phyloP scores from a whole-genome alignment of 169 alveolate genomes.

The Plasmodium vivax region DNA sequence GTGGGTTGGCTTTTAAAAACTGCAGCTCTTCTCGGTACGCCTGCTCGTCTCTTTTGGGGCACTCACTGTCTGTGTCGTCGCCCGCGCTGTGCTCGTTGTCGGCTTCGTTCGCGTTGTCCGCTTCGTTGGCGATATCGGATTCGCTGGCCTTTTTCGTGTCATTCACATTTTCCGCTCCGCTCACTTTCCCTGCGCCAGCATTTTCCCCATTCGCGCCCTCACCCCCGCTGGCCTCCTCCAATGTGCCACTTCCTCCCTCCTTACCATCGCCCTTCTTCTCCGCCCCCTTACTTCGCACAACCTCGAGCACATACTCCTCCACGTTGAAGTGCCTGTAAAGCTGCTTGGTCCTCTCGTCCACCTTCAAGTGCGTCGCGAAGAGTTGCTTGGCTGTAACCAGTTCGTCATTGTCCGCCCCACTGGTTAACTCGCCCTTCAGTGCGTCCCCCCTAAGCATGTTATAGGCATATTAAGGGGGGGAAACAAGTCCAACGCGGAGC shows the following conservation, averaged over 20 bases:
- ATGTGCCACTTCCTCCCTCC: not conserved
- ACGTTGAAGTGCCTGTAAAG: conserved; percentile 35
- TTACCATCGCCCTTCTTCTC: not conserved
- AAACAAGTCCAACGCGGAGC: not conserved
- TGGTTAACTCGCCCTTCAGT: not conserved
- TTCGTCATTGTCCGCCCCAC: not conserved
- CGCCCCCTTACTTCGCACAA: conserved; percentile 5
- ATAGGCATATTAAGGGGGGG: conserved; percentile 1
- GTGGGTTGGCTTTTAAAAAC: conserved; percentile 45
- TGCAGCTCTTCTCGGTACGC: conserved; percentile 28
- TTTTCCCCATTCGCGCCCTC: not conserved
- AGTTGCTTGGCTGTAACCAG: conserved; percentile 42
- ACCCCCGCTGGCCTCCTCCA: not conserved
- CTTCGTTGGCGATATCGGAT: not conserved
- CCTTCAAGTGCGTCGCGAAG: conserved; percentile 36
- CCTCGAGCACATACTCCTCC: conserved; percentile 28
- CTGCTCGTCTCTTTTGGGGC: not conserved
- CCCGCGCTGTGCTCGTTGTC: not conserved
- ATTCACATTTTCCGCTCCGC: not conserved
- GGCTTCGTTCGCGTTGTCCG: not conserved
- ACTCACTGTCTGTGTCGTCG: not conserved
- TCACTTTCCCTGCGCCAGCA: not conserved
- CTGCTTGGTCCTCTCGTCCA: conserved; percentile 42
- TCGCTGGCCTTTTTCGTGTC: not conserved
- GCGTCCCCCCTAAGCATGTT: conserved; percentile 3